Conservation (phyloP, 495 filamentous ascomycete species). For the Penicillium diatomitis region DNA sequence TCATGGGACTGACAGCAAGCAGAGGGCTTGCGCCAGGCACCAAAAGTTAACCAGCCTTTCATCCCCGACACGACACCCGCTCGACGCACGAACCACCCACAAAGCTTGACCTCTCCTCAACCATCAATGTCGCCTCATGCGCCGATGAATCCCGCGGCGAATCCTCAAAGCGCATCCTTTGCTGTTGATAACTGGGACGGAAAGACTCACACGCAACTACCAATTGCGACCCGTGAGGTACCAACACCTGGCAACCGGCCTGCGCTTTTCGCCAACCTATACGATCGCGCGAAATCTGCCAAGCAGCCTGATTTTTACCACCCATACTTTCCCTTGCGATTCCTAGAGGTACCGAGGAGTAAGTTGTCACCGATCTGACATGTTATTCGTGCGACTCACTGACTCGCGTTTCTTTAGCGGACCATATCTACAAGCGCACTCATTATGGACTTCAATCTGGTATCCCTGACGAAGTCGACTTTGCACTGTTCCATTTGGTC, state of each 20-base stretch:
- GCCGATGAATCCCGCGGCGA: slow-evolving; percentile 23
- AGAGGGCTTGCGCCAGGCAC: slow-evolving; percentile 41
- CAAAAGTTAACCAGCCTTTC: slow-evolving; percentile 39
- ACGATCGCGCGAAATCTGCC: slow-evolving; percentile 20
- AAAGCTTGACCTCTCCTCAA: slow-evolving; percentile 27
- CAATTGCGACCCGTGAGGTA: slow-evolving; percentile 37
- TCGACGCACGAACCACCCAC: slow-evolving; percentile 26
- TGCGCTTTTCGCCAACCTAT: slow-evolving; percentile 20
- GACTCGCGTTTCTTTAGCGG: slow-evolving; percentile 17
- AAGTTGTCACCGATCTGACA: slow-evolving; percentile 4
- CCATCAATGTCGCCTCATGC: slow-evolving; percentile 17
- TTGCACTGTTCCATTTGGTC: slow-evolving; percentile 83
- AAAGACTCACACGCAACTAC: slow-evolving; percentile 26
- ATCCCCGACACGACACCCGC: slow-evolving; percentile 36
- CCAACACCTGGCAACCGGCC: slow-evolving; percentile 37
- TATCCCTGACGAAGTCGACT: slow-evolving; percentile 73
- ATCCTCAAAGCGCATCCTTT: slow-evolving; percentile 21
- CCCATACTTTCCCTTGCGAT: slow-evolving; percentile 33
- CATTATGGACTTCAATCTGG: slow-evolving; percentile 71
- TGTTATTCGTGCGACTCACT: background rate
- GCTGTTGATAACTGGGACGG: slow-evolving; percentile 30
- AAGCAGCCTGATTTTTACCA: slow-evolving; percentile 36
- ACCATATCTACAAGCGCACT: slow-evolving; percentile 78
- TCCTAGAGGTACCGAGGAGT: slow-evolving; percentile 36
- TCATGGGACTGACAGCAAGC: slow-evolving; percentile 9